Percentiles rank a stretch among this genome's conserved stretches.
These are phyloP conservation scores for Chaetomium strumarium DNA, from an alignment of 2,329 filamentous ascomycete genomes.

Conservation along the genomic window DNA sequence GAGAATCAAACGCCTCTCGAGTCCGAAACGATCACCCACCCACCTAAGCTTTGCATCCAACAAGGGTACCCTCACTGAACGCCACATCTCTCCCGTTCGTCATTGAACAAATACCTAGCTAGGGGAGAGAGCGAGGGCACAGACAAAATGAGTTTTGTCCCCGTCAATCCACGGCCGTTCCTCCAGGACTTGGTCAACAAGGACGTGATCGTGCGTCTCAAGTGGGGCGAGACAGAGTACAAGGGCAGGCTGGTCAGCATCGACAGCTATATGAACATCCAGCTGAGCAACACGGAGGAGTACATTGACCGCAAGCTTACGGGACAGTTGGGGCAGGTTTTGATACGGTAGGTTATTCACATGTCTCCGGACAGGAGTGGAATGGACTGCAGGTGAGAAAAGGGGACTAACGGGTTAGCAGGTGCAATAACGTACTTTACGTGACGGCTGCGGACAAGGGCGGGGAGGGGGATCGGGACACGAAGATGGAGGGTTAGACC, in stretches of 20 bases:
- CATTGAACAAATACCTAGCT: not conserved
- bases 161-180: conserved; percentile 94
- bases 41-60: too few species aligned
- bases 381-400: not conserved
- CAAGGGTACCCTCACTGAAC: too few species aligned
- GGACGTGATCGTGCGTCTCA: conserved; percentile 83
- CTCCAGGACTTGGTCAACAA: conserved; percentile 93
- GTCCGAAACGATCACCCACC: too few species aligned
- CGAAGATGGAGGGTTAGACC: conserved; percentile 50
- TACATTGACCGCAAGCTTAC: conserved; percentile 83
- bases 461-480: conserved; percentile 48
- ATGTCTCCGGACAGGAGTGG: not conserved
- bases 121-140: not conserved
- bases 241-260: conserved; percentile 82
- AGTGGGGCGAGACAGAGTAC: conserved; percentile 98
- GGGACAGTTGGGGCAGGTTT: conserved; percentile 78
- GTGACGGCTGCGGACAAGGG: conserved; percentile 57
- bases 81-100: not conserved
- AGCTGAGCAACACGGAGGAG: conserved; percentile 85
- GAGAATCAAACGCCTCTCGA: too few species aligned
- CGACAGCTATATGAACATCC: conserved; percentile 99
- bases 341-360: conserved; percentile 64
- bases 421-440: conserved; percentile 87
- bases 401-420: conserved; percentile 4
- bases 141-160: conserved; percentile 56